Evolutionary conservation across 2,329 filamentous ascomycete species (phyloP), one percentile per base, ranked within the genome.

Genomic region (Lizonia empirigonia): DNA sequence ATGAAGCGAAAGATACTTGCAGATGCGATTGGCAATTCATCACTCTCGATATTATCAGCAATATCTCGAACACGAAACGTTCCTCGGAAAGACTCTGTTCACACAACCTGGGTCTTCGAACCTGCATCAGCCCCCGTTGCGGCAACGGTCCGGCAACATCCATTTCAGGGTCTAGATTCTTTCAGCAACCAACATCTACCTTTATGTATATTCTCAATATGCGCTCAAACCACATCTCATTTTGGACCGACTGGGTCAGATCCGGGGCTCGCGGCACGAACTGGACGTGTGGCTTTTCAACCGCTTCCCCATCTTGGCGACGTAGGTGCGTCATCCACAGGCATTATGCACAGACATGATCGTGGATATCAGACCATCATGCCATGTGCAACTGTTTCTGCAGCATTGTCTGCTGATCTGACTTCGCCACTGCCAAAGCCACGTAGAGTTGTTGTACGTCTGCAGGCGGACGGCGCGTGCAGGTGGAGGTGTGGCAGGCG

Each of bases 281-380:
- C 6, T 30, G 37, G 15, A 30, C 29, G 34, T 27, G 15, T 42
- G 50, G 50, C 29, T 33, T 15, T 44, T 9, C 16, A 36, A 30
- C 50, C 50, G 50, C 50, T 53, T 53, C 50, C 50, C 44, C 50
- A 48, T 44, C 44, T 49, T 53, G 50, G 50, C 50, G 22, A 36
- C 8, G 32, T 20, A 51, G 41, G 30, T 35, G 49, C 42, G 33
- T 33, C 32, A 42, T 35, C 37, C 16, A 24, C 27, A 26, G 32
- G 33, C 23, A 52, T 5, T 7, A 20, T 22, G 42, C 49, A 47
- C 42, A 42, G 49, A 47, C 44, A 24, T 13, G 2, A 16, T 22
- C 5, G 15, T 35, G n/a, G 18, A 16, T 12, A 42, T 52, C 49
- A 52, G 49, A 33, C 42, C 42, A 52, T 42, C 32, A 40, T 46